A percentile compares a stretch with the other conserved stretches of the same genome.
Evolutionary conservation across 2,329 filamentous ascomycete genomes (phyloP).

Genomic region (Aspergillus awamori): DNA sequence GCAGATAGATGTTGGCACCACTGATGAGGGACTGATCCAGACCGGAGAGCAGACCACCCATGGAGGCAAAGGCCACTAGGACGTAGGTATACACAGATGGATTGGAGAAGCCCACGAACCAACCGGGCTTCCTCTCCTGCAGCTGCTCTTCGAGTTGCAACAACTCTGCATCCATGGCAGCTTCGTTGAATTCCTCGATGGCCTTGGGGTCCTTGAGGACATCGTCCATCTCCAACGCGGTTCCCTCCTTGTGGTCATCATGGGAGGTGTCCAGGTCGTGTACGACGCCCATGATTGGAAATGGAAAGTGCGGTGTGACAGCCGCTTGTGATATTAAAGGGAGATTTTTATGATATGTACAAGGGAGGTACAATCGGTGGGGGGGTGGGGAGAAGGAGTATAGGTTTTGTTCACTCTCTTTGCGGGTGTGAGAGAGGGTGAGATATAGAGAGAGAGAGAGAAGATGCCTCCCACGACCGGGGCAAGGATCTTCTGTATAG

Average conservation of each 20-base stretch:
- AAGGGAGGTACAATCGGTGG: background rate
- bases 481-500: background rate
- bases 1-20: constrained; percentile 67
- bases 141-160: constrained; percentile 33
- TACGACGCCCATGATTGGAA: constrained; percentile 14
- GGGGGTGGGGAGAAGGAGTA: background rate
- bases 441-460: too few relatives aligned
- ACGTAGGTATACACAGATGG: constrained; percentile 69
- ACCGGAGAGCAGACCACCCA: constrained; percentile 72
- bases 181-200: constrained; percentile 28
- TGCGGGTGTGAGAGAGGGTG: background rate
- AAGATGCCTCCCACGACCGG: constrained; percentile 2
- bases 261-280: constrained; percentile 33
- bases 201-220: constrained; percentile 28
- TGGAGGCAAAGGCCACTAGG: constrained; percentile 71
- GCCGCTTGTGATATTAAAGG: background rate
- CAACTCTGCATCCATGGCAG: constrained; percentile 37
- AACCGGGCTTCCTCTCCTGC: constrained; percentile 22
- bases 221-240: constrained; percentile 30
- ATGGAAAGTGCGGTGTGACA: background rate
- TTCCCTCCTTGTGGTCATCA: constrained; percentile 30
- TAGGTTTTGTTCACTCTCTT: background rate
- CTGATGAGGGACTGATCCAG: constrained; percentile 74
- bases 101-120: constrained; percentile 58
- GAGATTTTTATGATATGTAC: background rate